Evolutionary conservation across 1,139 yeast species (phyloP), one percentile per base, ranked within the genome.

Genomic region (Blastobotrys apis): DNA sequence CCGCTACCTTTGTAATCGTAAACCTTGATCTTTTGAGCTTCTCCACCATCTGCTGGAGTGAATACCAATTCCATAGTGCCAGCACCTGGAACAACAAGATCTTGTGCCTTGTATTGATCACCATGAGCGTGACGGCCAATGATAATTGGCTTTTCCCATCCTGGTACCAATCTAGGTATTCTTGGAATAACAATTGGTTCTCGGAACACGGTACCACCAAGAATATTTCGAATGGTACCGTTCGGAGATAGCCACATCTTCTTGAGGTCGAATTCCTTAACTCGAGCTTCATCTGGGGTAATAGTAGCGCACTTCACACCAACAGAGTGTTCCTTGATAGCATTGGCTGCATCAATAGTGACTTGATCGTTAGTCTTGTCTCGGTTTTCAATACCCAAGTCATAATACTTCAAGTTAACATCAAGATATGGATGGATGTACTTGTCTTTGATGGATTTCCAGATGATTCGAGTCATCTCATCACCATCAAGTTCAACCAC

Each of bases 241-340:
- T 90, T 90, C 54, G 97, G 97, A 20, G 96, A 86, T 47, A 84
- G 76, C 97, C 97, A 90, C 97, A 90, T 90, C 68, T 88, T 83
- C 71, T 88, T 88, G 67, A 90, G 77, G 51, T 75, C 71, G 66
- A 87, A 90, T 69, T 90, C 97, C 67, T 85, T 71, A 45, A 90
- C 97, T 59, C 97, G 80, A 35, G 84, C 90, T 72, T 90, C 97
- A 65, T 90, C 97, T 6, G 97, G 97, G n/a, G 97, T 90, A 66
- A 90, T 90, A 47, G 97, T 90, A 42, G 97, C 97, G 72, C 97
- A 90, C 72, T 90, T 90, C 60, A 90, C 84, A 49, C 95, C 97
- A 40, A 90, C 97, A 47, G 88, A 86, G 65, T 86, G 82, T 69
- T 88, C 75, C 65, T 80, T 74, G 59, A 86, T 88, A 44, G 97